Conservation (phyloP, 2,329 filamentous ascomycete genomes). For the Acrodontium crateriforme region DNA sequence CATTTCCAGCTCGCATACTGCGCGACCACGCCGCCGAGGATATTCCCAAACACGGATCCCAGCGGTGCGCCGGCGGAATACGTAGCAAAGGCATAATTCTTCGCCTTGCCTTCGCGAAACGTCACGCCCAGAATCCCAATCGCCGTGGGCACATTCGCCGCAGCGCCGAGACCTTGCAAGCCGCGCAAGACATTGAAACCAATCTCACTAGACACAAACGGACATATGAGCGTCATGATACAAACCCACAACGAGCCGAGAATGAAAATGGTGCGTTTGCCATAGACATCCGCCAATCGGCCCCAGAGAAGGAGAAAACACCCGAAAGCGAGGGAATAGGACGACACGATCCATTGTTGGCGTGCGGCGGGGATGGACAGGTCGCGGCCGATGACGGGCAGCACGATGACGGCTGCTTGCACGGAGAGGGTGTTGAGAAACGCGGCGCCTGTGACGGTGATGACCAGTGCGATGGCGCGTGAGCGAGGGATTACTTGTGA, state of each 20-base stretch:
- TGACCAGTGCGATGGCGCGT: conserved; percentile 16
- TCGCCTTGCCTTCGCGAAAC: conserved; percentile 52
- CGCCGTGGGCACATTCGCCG: conserved; percentile 56
- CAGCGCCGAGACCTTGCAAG: conserved; percentile 53
- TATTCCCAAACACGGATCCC: conserved; percentile 50
- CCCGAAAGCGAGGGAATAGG: conserved; percentile 52
- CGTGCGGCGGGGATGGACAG: conserved; percentile 20
- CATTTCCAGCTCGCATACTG: conserved; percentile 52
- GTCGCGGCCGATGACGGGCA: conserved; percentile 19
- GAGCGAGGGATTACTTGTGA: conserved; percentile 14
- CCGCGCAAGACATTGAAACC: conserved; percentile 53
- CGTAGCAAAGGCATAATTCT: conserved; percentile 55
- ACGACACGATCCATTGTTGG: conserved; percentile 47
- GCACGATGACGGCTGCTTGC: conserved; percentile 22
- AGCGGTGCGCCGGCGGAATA: conserved; percentile 52
- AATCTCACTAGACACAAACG: conserved; percentile 53
- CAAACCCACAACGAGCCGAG: conserved; percentile 51
- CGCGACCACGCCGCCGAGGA: conserved; percentile 49
- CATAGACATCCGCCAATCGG: conserved; percentile 52
- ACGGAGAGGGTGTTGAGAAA: conserved; percentile 21
- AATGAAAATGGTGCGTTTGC: conserved; percentile 52
- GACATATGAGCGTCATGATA: conserved; percentile 43
- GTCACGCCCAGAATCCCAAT: conserved; percentile 56
- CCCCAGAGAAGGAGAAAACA: conserved; percentile 57
- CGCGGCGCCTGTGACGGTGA: conserved; percentile 18